phyloP scores from a whole-genome alignment of 257 asterid genomes.

The Linaria vulgaris region DNA sequence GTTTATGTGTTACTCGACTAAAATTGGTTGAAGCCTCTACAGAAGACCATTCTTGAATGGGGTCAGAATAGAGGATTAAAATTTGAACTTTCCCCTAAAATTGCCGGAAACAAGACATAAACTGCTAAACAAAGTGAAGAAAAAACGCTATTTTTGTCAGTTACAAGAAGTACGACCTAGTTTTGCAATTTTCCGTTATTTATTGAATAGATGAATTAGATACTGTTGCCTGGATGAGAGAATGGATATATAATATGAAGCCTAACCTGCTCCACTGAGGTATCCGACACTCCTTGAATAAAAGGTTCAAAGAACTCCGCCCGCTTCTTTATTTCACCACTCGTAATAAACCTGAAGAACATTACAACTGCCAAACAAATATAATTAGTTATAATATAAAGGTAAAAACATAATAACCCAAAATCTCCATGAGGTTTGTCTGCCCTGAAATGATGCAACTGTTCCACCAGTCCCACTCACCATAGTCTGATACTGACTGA shows the following conservation, averaged over 20 bases:
- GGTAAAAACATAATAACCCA: neutral
- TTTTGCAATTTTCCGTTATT: neutral
- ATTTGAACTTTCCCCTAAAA: no score
- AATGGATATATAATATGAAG: neutral
- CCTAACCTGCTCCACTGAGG: constrained; percentile 88
- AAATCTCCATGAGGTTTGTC: constrained; percentile 6
- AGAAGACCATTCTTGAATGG: no score
- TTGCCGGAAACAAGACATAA: neutral
- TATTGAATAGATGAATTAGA: neutral
- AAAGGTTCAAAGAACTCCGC: constrained; percentile 91
- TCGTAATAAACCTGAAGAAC: constrained; percentile 98
- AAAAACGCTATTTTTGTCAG: neutral
- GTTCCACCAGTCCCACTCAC: constrained; percentile 46
- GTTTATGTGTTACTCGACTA: no score
- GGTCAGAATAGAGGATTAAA: no score
- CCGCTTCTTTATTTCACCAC: constrained; percentile 88
- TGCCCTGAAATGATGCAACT: constrained; percentile 13
- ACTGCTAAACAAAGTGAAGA: neutral
- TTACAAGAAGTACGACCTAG: constrained; percentile 6
- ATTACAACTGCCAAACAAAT: constrained; percentile 67
- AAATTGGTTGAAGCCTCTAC: no score
- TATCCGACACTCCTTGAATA: constrained; percentile 69
- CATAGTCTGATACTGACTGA: constrained; percentile 84
- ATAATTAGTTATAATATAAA: constrained; percentile 25
- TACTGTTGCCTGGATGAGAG: neutral